Evolutionary conservation across 371 early-diverging fungal species (phyloP).

Genomic region (Coemansia sp.): DNA sequence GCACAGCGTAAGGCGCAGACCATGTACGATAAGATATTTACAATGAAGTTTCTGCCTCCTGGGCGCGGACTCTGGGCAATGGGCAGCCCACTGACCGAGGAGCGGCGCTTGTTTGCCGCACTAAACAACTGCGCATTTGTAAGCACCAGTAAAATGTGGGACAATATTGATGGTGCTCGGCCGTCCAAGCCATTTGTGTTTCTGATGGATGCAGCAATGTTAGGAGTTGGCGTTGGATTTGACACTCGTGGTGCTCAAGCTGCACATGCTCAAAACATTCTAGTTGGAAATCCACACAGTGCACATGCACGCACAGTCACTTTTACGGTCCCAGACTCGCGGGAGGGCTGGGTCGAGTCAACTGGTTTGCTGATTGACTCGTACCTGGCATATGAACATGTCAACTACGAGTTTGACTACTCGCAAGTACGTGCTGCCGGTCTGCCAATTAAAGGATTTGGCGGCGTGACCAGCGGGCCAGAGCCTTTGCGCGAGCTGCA

Average conservation of each 20-base stretch:
- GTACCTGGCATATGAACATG: slow-evolving; percentile 22
- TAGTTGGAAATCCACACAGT: background rate
- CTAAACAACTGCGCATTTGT: slow-evolving; percentile 37
- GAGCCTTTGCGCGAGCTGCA: slow-evolving; percentile 46
- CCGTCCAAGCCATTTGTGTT: slow-evolving; percentile 48
- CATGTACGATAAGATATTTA: slow-evolving; percentile 52
- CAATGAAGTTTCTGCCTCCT: slow-evolving; percentile 55
- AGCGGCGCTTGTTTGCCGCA: slow-evolving; percentile 48
- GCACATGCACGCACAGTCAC: slow-evolving; percentile 14
- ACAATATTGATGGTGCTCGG: background rate
- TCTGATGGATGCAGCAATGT: slow-evolving; percentile 53
- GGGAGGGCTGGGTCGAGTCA: slow-evolving; percentile 55
- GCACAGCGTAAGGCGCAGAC: slow-evolving; percentile 48
- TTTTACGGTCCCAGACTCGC: slow-evolving; percentile 46
- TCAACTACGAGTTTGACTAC: slow-evolving; percentile 41
- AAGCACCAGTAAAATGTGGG: slow-evolving; percentile 4
- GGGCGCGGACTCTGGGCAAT: slow-evolving; percentile 55
- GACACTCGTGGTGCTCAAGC: slow-evolving; percentile 31
- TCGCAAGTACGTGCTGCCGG: slow-evolving; percentile 36
- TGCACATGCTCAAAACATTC: background rate
- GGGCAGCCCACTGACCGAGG: slow-evolving; percentile 52
- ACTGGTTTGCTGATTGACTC: slow-evolving; percentile 47
- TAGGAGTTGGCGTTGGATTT: slow-evolving; percentile 54
- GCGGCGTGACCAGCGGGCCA: slow-evolving; percentile 51
- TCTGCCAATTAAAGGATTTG: slow-evolving; percentile 50